Evolutionary conservation across 306 rosid species (phyloP).

Genomic region (Prunus campanulata): DNA sequence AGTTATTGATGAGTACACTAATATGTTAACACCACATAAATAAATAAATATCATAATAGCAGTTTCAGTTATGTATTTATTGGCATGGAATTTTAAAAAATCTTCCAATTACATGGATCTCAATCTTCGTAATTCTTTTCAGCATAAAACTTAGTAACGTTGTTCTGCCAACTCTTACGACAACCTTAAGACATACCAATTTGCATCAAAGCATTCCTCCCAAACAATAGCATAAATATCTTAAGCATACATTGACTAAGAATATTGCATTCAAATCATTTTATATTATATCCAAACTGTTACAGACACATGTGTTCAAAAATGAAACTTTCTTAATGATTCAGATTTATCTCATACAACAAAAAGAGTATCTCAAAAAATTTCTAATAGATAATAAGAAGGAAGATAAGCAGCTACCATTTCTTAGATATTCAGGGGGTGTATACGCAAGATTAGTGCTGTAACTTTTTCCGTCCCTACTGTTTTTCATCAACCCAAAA

Average conservation of each 20-base stretch:
- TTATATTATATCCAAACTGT: not conserved
- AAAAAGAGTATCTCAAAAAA: not conserved
- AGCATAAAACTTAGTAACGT: not conserved
- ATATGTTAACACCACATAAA: not conserved
- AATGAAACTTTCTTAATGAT: not conserved
- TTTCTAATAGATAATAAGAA: not conserved
- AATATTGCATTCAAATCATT: not conserved
- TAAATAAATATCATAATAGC: not conserved
- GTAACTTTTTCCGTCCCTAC: conserved; percentile 84
- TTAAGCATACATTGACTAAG: not conserved
- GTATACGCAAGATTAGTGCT: conserved; percentile 85
- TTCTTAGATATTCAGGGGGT: conserved; percentile 80
- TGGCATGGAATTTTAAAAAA: not conserved
- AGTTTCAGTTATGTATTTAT: not conserved
- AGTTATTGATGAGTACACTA: not conserved
- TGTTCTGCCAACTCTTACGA: not conserved
- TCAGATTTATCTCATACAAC: not conserved
- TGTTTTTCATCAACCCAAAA: conserved; percentile 83
- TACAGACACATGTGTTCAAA: not conserved
- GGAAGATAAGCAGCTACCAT: conserved; percentile 41
- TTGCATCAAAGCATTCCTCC: not conserved
- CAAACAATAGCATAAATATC: not conserved
- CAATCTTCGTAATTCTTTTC: not conserved
- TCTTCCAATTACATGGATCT: not conserved
- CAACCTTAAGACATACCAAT: not conserved